These are phyloP conservation scores for Earliella scabrosa DNA, from an alignment of 1,284 basidiomycete genomes.

Conservation along the genomic window DNA sequence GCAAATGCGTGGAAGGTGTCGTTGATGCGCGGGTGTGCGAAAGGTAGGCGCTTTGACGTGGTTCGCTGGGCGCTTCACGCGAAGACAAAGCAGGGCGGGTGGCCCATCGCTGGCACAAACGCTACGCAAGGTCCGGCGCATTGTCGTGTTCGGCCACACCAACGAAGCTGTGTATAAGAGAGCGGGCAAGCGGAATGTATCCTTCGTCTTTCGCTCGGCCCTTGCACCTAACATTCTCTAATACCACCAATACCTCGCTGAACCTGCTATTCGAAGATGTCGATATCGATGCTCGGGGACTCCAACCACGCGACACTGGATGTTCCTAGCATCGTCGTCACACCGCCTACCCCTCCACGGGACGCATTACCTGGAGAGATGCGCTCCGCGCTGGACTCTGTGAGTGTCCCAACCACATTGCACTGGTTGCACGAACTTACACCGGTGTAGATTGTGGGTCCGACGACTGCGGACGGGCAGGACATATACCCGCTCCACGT, in stretches of 20 bases:
- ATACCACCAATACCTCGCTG: neutral
- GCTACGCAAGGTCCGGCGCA: constrained; percentile 4
- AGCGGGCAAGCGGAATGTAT: neutral
- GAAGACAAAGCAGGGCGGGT: constrained; percentile 8
- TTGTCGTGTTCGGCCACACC: constrained; percentile 5
- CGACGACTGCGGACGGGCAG: too few species aligned
- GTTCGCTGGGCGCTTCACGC: neutral
- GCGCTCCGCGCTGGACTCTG: constrained; percentile 19
- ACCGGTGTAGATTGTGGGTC: constrained; percentile 3
- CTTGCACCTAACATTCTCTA: neutral
- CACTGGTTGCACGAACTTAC: neutral
- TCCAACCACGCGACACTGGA: neutral
- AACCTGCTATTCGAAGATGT: neutral
- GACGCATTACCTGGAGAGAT: constrained; percentile 18
- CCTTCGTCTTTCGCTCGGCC: neutral
- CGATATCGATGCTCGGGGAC: neutral
- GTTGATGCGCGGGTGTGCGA: neutral
- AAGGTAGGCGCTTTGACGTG: neutral
- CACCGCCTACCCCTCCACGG: constrained; percentile 22
- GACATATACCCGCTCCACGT: too few species aligned
- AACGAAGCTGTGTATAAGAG: neutral
- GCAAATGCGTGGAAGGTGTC: too few species aligned
- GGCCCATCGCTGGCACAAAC: constrained; percentile 1
- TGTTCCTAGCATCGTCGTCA: constrained; percentile 22
- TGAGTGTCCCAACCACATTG: neutral